Evolutionary conservation across 371 early-diverging fungal genomes (phyloP), one percentile per base, ranked within the genome.

Genomic region (Actinomucor elegans): DNA sequence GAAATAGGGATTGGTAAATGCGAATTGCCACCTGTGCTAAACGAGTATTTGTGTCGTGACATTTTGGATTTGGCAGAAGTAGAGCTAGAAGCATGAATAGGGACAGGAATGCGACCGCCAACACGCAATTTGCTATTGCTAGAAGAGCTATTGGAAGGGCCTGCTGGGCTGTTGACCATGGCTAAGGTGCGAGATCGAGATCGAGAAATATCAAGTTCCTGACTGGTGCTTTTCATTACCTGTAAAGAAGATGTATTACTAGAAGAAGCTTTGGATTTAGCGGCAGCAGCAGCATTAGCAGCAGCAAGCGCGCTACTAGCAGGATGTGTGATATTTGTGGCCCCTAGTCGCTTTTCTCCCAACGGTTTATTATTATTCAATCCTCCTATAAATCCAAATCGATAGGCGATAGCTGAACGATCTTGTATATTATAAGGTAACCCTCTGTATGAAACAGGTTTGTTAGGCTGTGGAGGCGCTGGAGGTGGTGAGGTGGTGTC

Each of bases 1-100:
- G 49, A 32, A n/a, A 54, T 57, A 7, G 63, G 63, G 1, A 63
- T 26, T 23, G 63, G 63, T 23, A 63, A 26, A 34, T 57, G 63
- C 0, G 63, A 63, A 28, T 36, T 46, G 7, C 23, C 23, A 15
- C 24, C 20, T 15, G 32, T n/a, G n/a, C 5, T 31, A 18, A 31
- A 45, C 0, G 32, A n/a, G 12, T 20, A 28, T 32, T 20, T 47
- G 20, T 47, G 53, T 10, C 15, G 31, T 5, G n/a, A 34, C 18
- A 4, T 14, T 5, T 27, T 12, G 31, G 15, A 14, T 8, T 51
- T 34, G 18, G 10, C 24, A 21, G 33, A n/a, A 8, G 7, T 28
- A 15, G n/a, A 23, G 2, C 40, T 7, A 5, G 32, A 38, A 35
- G 36, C 10, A 42, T 1, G 20, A 5, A 42, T 51, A 11, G 44